Evolutionary conservation across 108 stramenopile species (phyloP).

Genomic region (Nitzschia putrida): DNA sequence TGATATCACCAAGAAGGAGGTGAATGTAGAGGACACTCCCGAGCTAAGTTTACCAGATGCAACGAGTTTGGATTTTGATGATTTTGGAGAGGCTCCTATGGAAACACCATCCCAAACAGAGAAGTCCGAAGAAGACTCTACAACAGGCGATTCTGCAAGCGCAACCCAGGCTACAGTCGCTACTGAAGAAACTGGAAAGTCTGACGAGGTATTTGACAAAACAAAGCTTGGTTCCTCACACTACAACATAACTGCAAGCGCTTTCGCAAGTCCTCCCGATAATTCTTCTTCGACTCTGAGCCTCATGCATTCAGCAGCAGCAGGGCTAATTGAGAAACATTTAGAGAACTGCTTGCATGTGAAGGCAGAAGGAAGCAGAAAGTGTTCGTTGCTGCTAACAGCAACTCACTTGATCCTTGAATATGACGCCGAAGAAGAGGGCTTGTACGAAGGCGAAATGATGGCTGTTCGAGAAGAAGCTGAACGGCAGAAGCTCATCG

Average conservation of each 20-base stretch:
- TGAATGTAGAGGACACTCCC: conserved; percentile 52
- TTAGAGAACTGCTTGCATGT: conserved; percentile 82
- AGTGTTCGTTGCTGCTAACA: conserved; percentile 76
- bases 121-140: conserved; percentile 17
- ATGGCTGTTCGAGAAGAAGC: conserved; percentile 62
- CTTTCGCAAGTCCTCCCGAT: conserved; percentile 54
- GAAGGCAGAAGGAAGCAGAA: conserved; percentile 76
- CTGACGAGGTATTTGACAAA: conserved; percentile 25
- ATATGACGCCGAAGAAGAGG: conserved; percentile 74
- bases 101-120: conserved; percentile 24
- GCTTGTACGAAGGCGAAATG: conserved; percentile 79
- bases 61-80: conserved; percentile 34
- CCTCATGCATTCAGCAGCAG: conserved; percentile 73
- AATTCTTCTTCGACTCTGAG: conserved; percentile 60
- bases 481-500: conserved; percentile 46
- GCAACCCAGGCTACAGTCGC: conserved; percentile 11
- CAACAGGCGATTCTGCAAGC: background rate
- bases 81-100: conserved; percentile 32
- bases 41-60: conserved; percentile 17
- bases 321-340: conserved; percentile 76
- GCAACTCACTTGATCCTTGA: conserved; percentile 85
- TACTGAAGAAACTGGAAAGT: conserved; percentile 15
- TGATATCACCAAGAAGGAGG: conserved; percentile 85
- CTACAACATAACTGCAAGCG: conserved; percentile 50
- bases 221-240: conserved; percentile 32